Percentiles rank a stretch among this genome's conserved stretches.
Evolutionary conservation across 1,284 basidiomycete genomes (phyloP).

Genomic region (Ceratobasidium sp.): DNA sequence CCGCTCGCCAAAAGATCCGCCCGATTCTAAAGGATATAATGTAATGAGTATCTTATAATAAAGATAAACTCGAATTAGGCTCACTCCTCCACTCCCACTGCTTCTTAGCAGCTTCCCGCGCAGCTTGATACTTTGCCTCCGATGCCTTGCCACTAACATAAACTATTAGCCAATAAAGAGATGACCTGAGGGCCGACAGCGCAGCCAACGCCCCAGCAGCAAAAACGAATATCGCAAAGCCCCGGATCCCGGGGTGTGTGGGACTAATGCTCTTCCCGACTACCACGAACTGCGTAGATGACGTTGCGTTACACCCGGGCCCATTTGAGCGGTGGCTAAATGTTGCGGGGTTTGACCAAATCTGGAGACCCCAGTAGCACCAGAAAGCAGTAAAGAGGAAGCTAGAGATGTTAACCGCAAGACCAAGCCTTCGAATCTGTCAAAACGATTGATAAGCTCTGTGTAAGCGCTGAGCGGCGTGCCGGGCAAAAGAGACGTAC

Average conservation of each 20-base stretch:
- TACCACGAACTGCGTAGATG: constrained; percentile 8
- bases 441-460: constrained; percentile 4
- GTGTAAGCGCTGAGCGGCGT: constrained; percentile 4
- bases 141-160: not conserved
- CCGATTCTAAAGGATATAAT: not conserved
- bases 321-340: not conserved
- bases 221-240: constrained; percentile 22
- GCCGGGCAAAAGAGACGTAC: constrained; percentile 2
- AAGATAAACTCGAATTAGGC: not conserved
- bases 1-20: too few relatives aligned
- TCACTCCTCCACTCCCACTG: not conserved
- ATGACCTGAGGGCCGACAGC: constrained; percentile 4
- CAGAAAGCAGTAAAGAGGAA: constrained; percentile 25
- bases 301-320: constrained; percentile 7
- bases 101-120: not conserved
- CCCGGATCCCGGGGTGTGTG: not conserved
- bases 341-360: constrained; percentile 9
- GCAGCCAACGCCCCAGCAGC: not conserved
- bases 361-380: constrained; percentile 37
- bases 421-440: constrained; percentile 25
- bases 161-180: not conserved
- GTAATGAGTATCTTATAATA: not conserved
- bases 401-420: constrained; percentile 18
- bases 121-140: not conserved
- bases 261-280: constrained; percentile 3